A percentile compares a stretch with the other conserved stretches of the same genome.
Conservation (phyloP, 2,329 filamentous ascomycete species). For the Colletotrichum truncatum region DNA sequence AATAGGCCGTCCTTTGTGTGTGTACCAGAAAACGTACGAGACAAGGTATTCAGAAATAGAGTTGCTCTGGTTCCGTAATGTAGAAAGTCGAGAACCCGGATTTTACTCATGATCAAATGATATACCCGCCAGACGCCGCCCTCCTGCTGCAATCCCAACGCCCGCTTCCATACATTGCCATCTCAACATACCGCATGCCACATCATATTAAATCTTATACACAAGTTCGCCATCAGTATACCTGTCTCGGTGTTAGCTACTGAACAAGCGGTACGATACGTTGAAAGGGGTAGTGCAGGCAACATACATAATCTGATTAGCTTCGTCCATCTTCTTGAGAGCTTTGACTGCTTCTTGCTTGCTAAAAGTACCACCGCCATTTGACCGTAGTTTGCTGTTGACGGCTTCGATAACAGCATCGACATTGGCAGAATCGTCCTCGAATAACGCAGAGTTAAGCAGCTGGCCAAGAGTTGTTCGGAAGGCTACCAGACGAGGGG, state of each 20-base stretch:
- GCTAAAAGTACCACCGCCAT: slow-evolving; percentile 69
- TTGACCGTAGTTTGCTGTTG: slow-evolving; percentile 72
- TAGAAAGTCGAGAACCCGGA: not conserved
- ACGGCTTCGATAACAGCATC: slow-evolving; percentile 80
- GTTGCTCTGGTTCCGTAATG: not conserved
- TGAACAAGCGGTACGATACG: not conserved
- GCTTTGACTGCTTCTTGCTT: slow-evolving; percentile 79
- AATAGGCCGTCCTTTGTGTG: not conserved
- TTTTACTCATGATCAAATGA: not conserved
- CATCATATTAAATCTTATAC: slow-evolving; percentile 68
- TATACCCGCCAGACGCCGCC: not conserved
- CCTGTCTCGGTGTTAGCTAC: slow-evolving; percentile 45
- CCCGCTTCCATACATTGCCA: not conserved
- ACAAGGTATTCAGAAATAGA: too few species aligned
- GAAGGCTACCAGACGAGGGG: slow-evolving; percentile 77
- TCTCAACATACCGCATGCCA: not conserved
- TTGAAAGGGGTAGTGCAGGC: not conserved
- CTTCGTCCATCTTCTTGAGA: slow-evolving; percentile 80
- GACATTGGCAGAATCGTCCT: slow-evolving; percentile 83
- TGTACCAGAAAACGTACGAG: not conserved
- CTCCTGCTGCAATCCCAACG: slow-evolving; percentile 1
- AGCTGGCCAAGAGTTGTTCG: slow-evolving; percentile 83
- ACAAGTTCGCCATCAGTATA: slow-evolving; percentile 71
- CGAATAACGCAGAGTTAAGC: slow-evolving; percentile 84
- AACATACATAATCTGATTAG: slow-evolving; percentile 92